Conservation (phyloP, 202 grass and related monocot genomes). For the Sporobolus alterniflorus region DNA sequence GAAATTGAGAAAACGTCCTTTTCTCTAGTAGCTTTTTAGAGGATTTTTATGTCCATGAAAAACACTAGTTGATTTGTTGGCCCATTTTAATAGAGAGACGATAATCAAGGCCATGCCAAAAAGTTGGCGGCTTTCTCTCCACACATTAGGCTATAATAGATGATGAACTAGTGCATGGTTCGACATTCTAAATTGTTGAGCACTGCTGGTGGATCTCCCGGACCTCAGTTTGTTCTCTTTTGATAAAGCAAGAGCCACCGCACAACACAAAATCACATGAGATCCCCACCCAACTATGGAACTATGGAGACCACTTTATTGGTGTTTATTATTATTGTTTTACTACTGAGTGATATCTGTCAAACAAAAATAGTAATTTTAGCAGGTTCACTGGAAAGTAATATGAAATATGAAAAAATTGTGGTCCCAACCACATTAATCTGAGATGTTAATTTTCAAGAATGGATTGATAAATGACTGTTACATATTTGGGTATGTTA, state of each 20-base stretch:
- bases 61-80: conserved; percentile 1
- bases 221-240: background rate
- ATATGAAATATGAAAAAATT: background rate
- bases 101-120: conserved; percentile 31
- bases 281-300: background rate
- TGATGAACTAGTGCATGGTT: conserved; percentile 18
- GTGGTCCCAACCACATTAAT: background rate
- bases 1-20: background rate
- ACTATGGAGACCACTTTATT: background rate
- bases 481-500: too few species aligned
- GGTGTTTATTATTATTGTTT: conserved; percentile 5
- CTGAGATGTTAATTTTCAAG: background rate
- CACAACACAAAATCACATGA: conserved; percentile 12
- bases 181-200: conserved; percentile 20
- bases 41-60: background rate
- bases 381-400: background rate
- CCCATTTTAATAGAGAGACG: conserved; percentile 19
- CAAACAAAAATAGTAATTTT: background rate
- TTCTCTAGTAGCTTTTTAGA: background rate
- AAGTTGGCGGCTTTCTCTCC: conserved; percentile 23
- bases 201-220: background rate
- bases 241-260: conserved; percentile 2
- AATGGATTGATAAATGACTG: background rate
- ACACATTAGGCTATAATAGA: conserved; percentile 26
- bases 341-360: background rate